These are phyloP conservation scores for Penicillium pancosmium DNA, from an alignment of 495 filamentous ascomycete species.

Conservation along the genomic window DNA sequence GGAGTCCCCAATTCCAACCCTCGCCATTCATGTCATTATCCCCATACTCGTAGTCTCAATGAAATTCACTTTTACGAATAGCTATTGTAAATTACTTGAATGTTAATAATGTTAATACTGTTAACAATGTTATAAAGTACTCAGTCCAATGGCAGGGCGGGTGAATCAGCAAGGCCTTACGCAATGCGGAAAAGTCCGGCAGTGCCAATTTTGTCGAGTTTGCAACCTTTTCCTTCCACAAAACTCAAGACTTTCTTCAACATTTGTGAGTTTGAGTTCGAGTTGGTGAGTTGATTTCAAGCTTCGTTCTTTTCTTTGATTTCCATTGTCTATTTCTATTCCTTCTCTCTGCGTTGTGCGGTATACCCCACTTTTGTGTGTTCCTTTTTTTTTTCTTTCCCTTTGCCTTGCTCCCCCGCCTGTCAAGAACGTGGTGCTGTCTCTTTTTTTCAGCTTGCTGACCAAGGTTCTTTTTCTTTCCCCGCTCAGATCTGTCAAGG, in stretches of 20 bases:
- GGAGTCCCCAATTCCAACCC: neutral
- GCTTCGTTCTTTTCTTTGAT: neutral
- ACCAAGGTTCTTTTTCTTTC: slow-evolving; percentile 10
- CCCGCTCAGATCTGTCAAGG: slow-evolving; percentile 39
- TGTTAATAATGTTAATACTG: neutral
- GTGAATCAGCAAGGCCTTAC: slow-evolving; percentile 34
- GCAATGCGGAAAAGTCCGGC: slow-evolving; percentile 50
- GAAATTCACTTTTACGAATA: too few species aligned
- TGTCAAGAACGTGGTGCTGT: too few species aligned
- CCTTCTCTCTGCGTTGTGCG: slow-evolving; percentile 30
- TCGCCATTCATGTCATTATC: too few species aligned
- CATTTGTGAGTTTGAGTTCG: neutral
- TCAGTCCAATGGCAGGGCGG: slow-evolving; percentile 24
- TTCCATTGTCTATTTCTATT: slow-evolving; percentile 25
- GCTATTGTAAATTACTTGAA: neutral
- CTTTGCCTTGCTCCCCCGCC: neutral
- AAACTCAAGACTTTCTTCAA: slow-evolving; percentile 19
- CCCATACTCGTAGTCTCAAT: too few species aligned
- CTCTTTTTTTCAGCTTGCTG: too few species aligned
- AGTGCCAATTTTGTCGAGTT: slow-evolving; percentile 40
- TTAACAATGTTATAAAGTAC: neutral
- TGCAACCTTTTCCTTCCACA: slow-evolving; percentile 19
- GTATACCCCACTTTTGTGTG: slow-evolving; percentile 27
- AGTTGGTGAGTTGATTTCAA: neutral
- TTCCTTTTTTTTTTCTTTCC: slow-evolving; percentile 23